Conservation (phyloP, 2,329 filamentous ascomycete genomes). For the Aspergillus flavus region DNA sequence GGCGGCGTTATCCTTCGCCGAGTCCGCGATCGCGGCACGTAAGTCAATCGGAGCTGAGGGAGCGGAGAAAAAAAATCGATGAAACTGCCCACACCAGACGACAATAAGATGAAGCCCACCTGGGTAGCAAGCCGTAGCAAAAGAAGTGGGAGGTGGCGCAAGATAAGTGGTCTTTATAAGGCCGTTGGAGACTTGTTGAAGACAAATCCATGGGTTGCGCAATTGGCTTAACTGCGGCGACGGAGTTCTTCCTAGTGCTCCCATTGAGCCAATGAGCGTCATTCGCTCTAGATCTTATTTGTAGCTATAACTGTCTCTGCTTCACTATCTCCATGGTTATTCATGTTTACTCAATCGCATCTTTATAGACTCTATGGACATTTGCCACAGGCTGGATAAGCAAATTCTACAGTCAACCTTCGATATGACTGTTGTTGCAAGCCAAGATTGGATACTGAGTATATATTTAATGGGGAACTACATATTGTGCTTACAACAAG, state of each 20-base stretch:
- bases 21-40: conserved; percentile 23
- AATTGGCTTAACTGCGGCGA: conserved; percentile 12
- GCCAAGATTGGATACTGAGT: not conserved
- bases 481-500: not conserved
- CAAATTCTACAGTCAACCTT: not conserved
- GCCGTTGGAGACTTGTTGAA: conserved; percentile 10
- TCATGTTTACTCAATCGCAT: too few species aligned
- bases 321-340: not conserved
- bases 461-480: too few species aligned
- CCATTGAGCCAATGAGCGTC: not conserved
- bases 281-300: not conserved
- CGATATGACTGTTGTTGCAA: not conserved
- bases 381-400: not conserved
- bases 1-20: conserved; percentile 21
- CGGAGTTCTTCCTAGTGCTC: conserved; percentile 9
- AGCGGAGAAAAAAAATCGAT: not conserved
- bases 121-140: not conserved
- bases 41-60: conserved; percentile 4
- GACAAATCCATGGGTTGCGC: conserved; percentile 13
- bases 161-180: not conserved
- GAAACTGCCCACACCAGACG: not conserved
- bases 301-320: not conserved
- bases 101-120: not conserved
- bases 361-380: not conserved
- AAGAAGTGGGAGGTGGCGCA: not conserved